These are phyloP conservation scores for Camellia japonica DNA, from an alignment of 148 eudicot genomes.

Conservation along the genomic window DNA sequence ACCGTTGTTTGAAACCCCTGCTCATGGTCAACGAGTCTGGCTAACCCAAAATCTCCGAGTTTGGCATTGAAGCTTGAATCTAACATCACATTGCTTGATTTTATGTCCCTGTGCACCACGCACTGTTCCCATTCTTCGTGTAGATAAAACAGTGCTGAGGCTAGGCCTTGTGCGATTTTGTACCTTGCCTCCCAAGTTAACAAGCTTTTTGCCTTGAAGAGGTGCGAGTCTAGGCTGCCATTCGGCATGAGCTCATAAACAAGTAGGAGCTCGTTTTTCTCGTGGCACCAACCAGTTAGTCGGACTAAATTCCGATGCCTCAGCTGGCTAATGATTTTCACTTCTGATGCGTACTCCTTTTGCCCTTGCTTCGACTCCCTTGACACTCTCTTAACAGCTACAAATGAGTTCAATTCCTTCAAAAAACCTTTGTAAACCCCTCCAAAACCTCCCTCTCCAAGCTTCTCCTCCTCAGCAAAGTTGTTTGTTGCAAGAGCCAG, in stretches of 20 bases:
- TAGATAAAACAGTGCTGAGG: slow-evolving; percentile 21
- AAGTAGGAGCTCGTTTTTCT: slow-evolving; percentile 28
- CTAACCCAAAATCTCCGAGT: slow-evolving; percentile 38
- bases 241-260: slow-evolving; percentile 25
- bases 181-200: slow-evolving; percentile 23
- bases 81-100: slow-evolving; percentile 36
- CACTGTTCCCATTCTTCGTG: slow-evolving; percentile 36
- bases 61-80: slow-evolving; percentile 29
- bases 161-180: slow-evolving; percentile 28
- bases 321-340: slow-evolving; percentile 22
- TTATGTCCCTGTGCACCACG: slow-evolving; percentile 31
- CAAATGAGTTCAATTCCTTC: not conserved
- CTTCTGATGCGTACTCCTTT: slow-evolving; percentile 34
- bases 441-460: slow-evolving; percentile 29
- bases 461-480: slow-evolving; percentile 16
- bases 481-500: slow-evolving; percentile 11
- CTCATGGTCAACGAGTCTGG: slow-evolving; percentile 35
- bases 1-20: slow-evolving; percentile 21
- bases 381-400: slow-evolving; percentile 31
- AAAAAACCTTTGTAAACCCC: slow-evolving; percentile 21
- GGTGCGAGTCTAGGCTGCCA: slow-evolving; percentile 22
- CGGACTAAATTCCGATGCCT: slow-evolving; percentile 29
- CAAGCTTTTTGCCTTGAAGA: slow-evolving; percentile 9
- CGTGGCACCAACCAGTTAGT: slow-evolving; percentile 38
- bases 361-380: slow-evolving; percentile 19